Conservation (phyloP, 176 grass and related monocot genomes). For the barley (Hordeum vulgare) region MorexV3_pseudomolecules_assembly NC_058519.1:502130221-502130720, state of each 20-base stretch:
- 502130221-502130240: constrained; percentile 64
- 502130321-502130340: background rate
- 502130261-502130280: constrained; percentile 72
- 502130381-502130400: too few relatives aligned
- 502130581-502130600: background rate
- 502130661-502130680: background rate
- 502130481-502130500: constrained; percentile 14
- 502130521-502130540: background rate
- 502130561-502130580: background rate
- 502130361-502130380: background rate
- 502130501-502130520: background rate
- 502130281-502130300: constrained; percentile 81
- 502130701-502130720: background rate
- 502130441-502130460: constrained; percentile 10
- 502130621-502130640: background rate
- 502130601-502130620: background rate
- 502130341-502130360: background rate
- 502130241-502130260: constrained; percentile 83
- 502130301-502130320: constrained; percentile 89
- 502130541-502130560: background rate
- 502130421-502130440: constrained; percentile 64
- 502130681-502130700: background rate
- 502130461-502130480: constrained; percentile 18
- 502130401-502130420: constrained; percentile 32
- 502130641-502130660: background rate